Evolutionary conservation across 768 basidiomycete genomes (phyloP).

Genomic region (Podaxis pistillaris): DNA sequence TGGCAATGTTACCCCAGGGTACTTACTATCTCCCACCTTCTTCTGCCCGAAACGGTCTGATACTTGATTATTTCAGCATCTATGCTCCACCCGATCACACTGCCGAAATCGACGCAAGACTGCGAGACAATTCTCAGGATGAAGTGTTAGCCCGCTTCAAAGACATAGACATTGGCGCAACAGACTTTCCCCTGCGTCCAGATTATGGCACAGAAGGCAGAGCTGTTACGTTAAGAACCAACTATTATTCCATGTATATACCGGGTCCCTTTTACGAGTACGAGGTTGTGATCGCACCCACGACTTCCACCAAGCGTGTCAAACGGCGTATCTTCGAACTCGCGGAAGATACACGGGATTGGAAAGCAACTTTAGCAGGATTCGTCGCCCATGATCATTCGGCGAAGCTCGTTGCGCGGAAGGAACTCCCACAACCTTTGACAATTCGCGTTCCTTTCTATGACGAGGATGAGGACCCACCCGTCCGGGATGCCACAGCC

Average conservation of each 20-base stretch:
- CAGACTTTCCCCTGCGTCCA: slow-evolving; percentile 56
- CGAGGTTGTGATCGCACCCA: slow-evolving; percentile 52
- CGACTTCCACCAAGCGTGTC: slow-evolving; percentile 48
- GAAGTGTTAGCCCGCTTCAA: slow-evolving; percentile 38
- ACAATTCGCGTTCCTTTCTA: slow-evolving; percentile 42
- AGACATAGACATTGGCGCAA: slow-evolving; percentile 27
- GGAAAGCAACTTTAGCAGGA: slow-evolving; percentile 43
- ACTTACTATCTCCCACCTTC: slow-evolving; percentile 2
- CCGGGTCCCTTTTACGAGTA: slow-evolving; percentile 59
- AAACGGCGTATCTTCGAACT: slow-evolving; percentile 63
- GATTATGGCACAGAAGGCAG: slow-evolving; percentile 54
- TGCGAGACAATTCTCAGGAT: slow-evolving; percentile 40
- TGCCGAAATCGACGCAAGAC: slow-evolving; percentile 40
- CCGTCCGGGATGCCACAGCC: slow-evolving; percentile 30
- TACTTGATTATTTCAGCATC: slow-evolving; percentile 20
- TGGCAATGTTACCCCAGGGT: slow-evolving; percentile 36
- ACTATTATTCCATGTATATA: slow-evolving; percentile 63
- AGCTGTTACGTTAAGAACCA: slow-evolving; percentile 54
- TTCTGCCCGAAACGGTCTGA: background rate
- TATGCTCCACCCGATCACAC: slow-evolving; percentile 33
- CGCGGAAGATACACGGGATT: slow-evolving; percentile 51
- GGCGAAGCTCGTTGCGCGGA: slow-evolving; percentile 48
- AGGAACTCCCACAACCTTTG: slow-evolving; percentile 44
- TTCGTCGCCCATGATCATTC: slow-evolving; percentile 57
- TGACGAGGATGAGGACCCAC: slow-evolving; percentile 49